phyloP scores from a whole-genome alignment of 805 yeast species.

The Barnettozyma wickerhamii region DNA sequence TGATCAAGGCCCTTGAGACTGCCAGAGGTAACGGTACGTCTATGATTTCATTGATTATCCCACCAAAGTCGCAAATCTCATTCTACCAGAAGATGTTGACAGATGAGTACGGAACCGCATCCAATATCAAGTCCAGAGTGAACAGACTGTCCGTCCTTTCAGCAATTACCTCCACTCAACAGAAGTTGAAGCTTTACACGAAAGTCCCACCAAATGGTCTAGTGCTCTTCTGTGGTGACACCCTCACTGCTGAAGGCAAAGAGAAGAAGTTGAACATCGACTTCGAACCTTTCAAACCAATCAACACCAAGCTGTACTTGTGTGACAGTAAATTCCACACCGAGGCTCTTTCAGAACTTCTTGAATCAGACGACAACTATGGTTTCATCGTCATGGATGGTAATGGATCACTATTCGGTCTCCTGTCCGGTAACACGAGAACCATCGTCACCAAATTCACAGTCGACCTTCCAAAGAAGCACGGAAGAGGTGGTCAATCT shows the following conservation, averaged over 20 bases:
- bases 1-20: constrained; percentile 77
- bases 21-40: constrained; percentile 99
- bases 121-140: constrained; percentile 96
- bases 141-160: constrained; percentile 92
- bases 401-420: constrained; percentile 95
- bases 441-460: constrained; percentile 94
- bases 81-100: constrained; percentile 86
- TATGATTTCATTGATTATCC: constrained; percentile 93
- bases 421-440: constrained; percentile 94
- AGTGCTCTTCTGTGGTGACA: constrained; percentile 98
- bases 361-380: constrained; percentile 93
- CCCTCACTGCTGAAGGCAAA: constrained; percentile 93
- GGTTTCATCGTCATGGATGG: constrained; percentile 99
- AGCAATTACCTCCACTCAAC: constrained; percentile 98
- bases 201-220: constrained; percentile 92
- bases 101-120: constrained; percentile 98
- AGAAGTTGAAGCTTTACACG: constrained; percentile 84
- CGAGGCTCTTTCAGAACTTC: constrained; percentile 89
- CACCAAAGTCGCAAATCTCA: constrained; percentile 93
- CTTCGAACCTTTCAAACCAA: constrained; percentile 98
- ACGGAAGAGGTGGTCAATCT: constrained; percentile 99
- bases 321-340: constrained; percentile 99
- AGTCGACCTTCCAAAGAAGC: constrained; percentile 98
- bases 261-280: constrained; percentile 95
- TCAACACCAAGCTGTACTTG: constrained; percentile 90